Evolutionary conservation across 371 early-diverging fungal species (phyloP), one percentile per base, ranked within the genome.

Genomic region (Mortierella sp.): DNA sequence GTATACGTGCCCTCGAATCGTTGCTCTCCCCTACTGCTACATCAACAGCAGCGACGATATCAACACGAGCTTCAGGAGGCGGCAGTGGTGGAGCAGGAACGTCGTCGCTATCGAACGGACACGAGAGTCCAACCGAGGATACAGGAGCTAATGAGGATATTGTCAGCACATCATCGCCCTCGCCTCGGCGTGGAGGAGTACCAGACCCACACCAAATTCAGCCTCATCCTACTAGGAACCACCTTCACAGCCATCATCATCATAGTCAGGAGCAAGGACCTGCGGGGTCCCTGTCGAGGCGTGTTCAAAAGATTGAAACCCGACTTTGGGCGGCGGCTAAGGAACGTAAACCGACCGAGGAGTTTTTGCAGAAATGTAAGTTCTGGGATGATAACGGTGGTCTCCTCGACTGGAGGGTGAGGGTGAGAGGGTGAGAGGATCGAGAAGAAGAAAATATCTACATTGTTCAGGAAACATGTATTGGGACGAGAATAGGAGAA

Each of bases 351-450:
- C 55, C 88, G 10, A 87, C 90, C n/a, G 88, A 90, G 38, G 91
- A 90, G 48, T 93, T 93, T 80, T 75, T 91, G 21, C 88, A 88
- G 42, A 93, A 91, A 86, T 93, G 93, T 93, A 90, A 83, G 73
- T 75, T 11, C 26, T 28, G n/a, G 24, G 55, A 8, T 4, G 28
- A 3, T 58, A 3, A 13, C 28, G 13, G 26, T 26, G 6, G 28
- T 58, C 0, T 28, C 28, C 13, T 28, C 11, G 4, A 28, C 16
- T 1, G 58, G 28, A 31, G 28, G 14, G n/a, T n/a, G n/a, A n/a
- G n/a, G n/a, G n/a, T n/a, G n/a, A n/a, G n/a, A n/a, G n/a, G 14
- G 60, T 14, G 60, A 28, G 63, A 14, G 14, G 16, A 50, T 13
- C 50, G 50, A 50, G 50, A 48, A 16, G 50, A 16, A 50, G 16